Evolutionary conservation across 371 early-diverging fungal genomes (phyloP).

Genomic region (Zychaea mexicana): DNA sequence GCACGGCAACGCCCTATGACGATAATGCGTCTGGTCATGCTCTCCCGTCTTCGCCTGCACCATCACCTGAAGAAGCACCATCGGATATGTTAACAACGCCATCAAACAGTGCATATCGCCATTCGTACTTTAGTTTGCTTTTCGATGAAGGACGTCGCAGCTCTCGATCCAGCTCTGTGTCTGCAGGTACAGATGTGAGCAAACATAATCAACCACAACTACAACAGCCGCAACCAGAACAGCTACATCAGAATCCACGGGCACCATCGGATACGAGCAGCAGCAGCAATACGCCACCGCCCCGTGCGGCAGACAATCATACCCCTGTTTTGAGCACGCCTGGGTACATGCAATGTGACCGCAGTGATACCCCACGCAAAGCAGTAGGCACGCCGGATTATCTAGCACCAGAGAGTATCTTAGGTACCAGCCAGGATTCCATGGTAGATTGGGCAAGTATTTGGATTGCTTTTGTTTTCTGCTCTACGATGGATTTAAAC

Average conservation of each 20-base stretch:
- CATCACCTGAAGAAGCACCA: background rate
- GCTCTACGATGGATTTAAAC: background rate
- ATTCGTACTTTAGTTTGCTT: constrained; percentile 46
- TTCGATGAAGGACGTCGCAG: constrained; percentile 44
- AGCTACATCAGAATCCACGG: background rate
- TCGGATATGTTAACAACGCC: constrained; percentile 10
- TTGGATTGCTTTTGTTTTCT: background rate
- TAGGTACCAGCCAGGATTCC: constrained; percentile 83
- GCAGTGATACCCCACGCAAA: constrained; percentile 13
- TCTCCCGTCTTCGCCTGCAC: background rate
- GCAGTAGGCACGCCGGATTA: constrained; percentile 97
- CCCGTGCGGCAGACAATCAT: background rate
- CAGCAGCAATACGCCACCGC: background rate
- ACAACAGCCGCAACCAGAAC: background rate
- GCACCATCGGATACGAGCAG: background rate
- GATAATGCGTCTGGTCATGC: constrained; percentile 14
- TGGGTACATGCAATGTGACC: constrained; percentile 16
- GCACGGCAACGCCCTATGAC: constrained; percentile 3
- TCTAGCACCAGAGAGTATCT: constrained; percentile 93
- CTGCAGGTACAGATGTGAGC: background rate
- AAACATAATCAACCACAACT: background rate
- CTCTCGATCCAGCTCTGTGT: constrained; percentile 26
- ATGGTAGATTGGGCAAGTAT: constrained; percentile 88
- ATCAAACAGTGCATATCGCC: constrained; percentile 26
- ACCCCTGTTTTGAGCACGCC: constrained; percentile 8